A percentile compares a stretch with the other conserved stretches of the same genome.
phyloP scores from a whole-genome alignment of 1,139 yeast species.

The Kodamaea fungicola region DNA sequence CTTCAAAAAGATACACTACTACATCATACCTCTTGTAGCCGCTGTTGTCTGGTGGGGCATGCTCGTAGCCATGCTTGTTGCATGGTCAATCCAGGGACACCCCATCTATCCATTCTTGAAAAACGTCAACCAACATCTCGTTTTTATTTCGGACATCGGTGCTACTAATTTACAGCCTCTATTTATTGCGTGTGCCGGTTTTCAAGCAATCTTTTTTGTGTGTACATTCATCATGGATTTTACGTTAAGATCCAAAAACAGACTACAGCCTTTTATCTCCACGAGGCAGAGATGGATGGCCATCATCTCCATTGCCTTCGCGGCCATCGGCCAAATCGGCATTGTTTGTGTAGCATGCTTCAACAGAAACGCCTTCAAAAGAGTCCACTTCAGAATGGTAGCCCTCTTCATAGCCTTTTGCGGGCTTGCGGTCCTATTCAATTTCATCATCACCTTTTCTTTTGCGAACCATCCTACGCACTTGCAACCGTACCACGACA shows the following conservation, averaged over 20 bases:
- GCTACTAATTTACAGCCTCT: slow-evolving; percentile 27
- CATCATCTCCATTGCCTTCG: slow-evolving; percentile 48
- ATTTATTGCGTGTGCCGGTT: slow-evolving; percentile 24
- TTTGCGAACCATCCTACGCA: slow-evolving; percentile 55
- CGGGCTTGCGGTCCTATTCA: slow-evolving; percentile 60
- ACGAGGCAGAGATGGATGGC: slow-evolving; percentile 49
- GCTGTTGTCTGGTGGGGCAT: slow-evolving; percentile 71
- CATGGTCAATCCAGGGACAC: slow-evolving; percentile 77
- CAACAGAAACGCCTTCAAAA: slow-evolving; percentile 57
- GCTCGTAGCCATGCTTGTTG: slow-evolving; percentile 63
- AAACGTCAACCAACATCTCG: slow-evolving; percentile 37
- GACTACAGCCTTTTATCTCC: slow-evolving; percentile 53
- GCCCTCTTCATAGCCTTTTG: slow-evolving; percentile 69
- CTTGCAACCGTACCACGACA: slow-evolving; percentile 39
- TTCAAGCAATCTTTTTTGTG: slow-evolving; percentile 72
- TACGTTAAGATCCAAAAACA: slow-evolving; percentile 48
- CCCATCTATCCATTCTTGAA: slow-evolving; percentile 64
- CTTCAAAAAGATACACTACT: slow-evolving; percentile 22
- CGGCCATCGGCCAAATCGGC: slow-evolving; percentile 71
- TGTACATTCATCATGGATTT: slow-evolving; percentile 62
- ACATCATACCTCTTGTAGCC: slow-evolving; percentile 52
- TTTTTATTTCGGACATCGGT: slow-evolving; percentile 56
- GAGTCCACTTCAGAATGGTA: slow-evolving; percentile 69
- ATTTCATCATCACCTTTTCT: slow-evolving; percentile 55
- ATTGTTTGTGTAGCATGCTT: slow-evolving; percentile 73